Conservation (phyloP, 1,284 basidiomycete species). For the Rhizoctonia solani region DNA sequence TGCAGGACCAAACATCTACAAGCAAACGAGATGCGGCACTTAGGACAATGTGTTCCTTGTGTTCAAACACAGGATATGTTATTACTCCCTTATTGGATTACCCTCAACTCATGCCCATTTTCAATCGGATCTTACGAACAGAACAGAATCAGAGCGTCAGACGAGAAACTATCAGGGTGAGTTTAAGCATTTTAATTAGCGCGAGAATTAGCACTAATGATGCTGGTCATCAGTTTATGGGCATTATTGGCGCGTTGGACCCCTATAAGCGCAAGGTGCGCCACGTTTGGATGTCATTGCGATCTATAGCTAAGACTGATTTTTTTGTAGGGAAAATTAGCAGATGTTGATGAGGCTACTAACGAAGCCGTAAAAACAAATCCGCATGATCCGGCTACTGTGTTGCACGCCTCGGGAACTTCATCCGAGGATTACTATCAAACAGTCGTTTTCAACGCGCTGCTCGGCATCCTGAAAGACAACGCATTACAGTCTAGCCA, state of each 20-base stretch:
- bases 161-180: constrained; percentile 82
- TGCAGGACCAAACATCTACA: constrained; percentile 82
- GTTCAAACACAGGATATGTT: constrained; percentile 94
- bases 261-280: constrained; percentile 91
- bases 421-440: constrained; percentile 95
- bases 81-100: constrained; percentile 90
- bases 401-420: constrained; percentile 53
- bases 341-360: constrained; percentile 67
- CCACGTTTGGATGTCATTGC: not conserved
- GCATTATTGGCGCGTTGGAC: constrained; percentile 96
- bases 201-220: not conserved
- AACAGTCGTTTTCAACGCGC: constrained; percentile 89
- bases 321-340: constrained; percentile 58
- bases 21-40: constrained; percentile 91
- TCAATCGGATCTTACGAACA: constrained; percentile 85
- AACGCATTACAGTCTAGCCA: constrained; percentile 84
- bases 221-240: constrained; percentile 58
- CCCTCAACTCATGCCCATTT: constrained; percentile 84
- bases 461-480: constrained; percentile 89
- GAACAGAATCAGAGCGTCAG: constrained; percentile 79
- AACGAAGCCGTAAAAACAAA: constrained; percentile 64
- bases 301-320: not conserved
- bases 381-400: constrained; percentile 57
- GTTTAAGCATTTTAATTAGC: not conserved
- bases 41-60: constrained; percentile 92